Evolutionary conservation across 1,139 yeast species (phyloP), one percentile per base, ranked within the genome.

Genomic region (Schwanniomyces etchellsii): DNA sequence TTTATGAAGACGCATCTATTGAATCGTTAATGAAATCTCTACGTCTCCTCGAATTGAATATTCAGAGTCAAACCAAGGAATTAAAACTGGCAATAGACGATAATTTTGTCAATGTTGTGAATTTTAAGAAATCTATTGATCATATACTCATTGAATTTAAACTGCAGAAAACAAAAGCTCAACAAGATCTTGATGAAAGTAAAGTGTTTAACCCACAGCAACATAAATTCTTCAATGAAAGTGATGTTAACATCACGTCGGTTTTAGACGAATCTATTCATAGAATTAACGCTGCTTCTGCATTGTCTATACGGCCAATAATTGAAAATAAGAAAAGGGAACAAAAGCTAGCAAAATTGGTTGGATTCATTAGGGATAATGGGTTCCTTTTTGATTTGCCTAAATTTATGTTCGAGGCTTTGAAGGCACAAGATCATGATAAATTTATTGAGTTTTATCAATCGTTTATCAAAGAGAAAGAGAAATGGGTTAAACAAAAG

Each of bases 361-460:
- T 83, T 34, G 73, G 72, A 17, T 73, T 83, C 36, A 66, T 88
- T 14, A 77, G 77, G 29, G 63, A 68, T 27, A 75, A 86, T 50
- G 69, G 67, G 33, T 70, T 70, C 35, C 66, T 86, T 33, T 80
- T 91, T 47, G 82, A 85, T 48, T 64, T 88, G 28, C 95, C 96
- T 0, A 70, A 70, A 21, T 61, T 57, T 7, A 60, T 91, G 35
- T 58, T 70, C 23, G 56, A 52, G n/a, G 69, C 71, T 40, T 64
- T 86, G 17, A 59, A 69, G 14, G 63, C 63, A 16, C 73, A 76
- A 34, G 82, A 88, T 43, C 89, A 84, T 45, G 84, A 81, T 34
- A 69, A 74, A 25, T 69, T 91, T 27, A 64, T 86, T 27, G 72
- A 78, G 28, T 86, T 81, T 43, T 86, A 85, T 51, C 9, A 23